These are phyloP conservation scores for Phytophthora sp. DNA, from an alignment of 352 stramenopile species.

Conservation along the genomic window DNA sequence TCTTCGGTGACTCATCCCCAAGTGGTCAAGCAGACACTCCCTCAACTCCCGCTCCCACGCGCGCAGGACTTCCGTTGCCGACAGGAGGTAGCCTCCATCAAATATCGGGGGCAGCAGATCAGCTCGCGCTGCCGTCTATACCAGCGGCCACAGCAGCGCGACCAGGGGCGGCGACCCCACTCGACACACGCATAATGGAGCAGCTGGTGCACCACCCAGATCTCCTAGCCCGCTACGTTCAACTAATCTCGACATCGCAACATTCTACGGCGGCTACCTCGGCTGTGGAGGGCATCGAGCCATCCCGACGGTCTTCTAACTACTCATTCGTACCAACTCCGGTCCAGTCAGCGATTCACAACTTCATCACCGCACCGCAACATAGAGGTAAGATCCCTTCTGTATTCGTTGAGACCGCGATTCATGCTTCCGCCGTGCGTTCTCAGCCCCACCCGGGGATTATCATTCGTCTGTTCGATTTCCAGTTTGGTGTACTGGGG, in stretches of 20 bases:
- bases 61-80: no score
- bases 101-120: not conserved
- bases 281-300: not conserved
- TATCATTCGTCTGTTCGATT: conserved; percentile 12
- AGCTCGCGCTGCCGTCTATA: not conserved
- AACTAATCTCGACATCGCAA: not conserved
- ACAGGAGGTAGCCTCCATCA: not conserved
- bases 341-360: not conserved
- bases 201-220: not conserved
- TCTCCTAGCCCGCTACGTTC: not conserved
- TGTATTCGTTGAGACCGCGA: conserved; percentile 14
- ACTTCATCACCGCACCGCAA: conserved; percentile 2
- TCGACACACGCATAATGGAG: conserved; percentile 2
- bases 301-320: not conserved
- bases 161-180: not conserved
- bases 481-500: conserved; percentile 8
- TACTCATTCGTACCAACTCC: conserved; percentile 2
- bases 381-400: conserved; percentile 16
- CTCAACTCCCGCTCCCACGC: no score
- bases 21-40: no score
- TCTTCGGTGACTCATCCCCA: no score
- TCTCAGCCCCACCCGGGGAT: conserved; percentile 11
- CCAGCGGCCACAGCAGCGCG: not conserved
- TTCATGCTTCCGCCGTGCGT: not conserved
- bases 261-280: not conserved